A percentile compares a stretch with the other conserved stretches of the same genome.
Conservation (phyloP, 2,329 filamentous ascomycete species). For the Alternaria sp. region DNA sequence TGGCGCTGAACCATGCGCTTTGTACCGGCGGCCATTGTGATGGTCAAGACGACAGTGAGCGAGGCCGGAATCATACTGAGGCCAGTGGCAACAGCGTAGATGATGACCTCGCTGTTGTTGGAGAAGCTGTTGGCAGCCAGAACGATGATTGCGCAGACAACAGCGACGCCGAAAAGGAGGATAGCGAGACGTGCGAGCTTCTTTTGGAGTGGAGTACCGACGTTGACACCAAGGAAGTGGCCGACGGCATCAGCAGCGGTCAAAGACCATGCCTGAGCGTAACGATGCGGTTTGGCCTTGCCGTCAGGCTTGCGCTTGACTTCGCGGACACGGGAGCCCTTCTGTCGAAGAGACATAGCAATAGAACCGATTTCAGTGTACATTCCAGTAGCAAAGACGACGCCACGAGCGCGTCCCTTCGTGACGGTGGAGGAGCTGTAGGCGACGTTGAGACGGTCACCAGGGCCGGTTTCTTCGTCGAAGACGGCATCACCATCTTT, state of each 20-base stretch:
- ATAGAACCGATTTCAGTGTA: slow-evolving; percentile 77
- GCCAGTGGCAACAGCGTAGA: slow-evolving; percentile 49
- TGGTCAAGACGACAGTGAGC: slow-evolving; percentile 48
- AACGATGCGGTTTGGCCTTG: slow-evolving; percentile 42
- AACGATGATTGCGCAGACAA: slow-evolving; percentile 43
- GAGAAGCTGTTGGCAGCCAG: slow-evolving; percentile 47
- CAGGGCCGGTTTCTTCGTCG: slow-evolving; percentile 63
- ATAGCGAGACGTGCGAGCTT: slow-evolving; percentile 47
- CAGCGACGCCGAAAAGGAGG: slow-evolving; percentile 28
- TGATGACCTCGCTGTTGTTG: slow-evolving; percentile 49
- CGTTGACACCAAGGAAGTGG: slow-evolving; percentile 51
- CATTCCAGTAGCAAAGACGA: slow-evolving; percentile 74
- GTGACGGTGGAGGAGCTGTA: slow-evolving; percentile 61
- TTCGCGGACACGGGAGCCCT: slow-evolving; percentile 45
- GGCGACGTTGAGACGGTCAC: slow-evolving; percentile 73
- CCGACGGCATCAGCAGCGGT: slow-evolving; percentile 55
- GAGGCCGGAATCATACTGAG: slow-evolving; percentile 50
- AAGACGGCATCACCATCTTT: slow-evolving; percentile 68
- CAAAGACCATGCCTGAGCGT: slow-evolving; percentile 59
- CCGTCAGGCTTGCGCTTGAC: slow-evolving; percentile 53
- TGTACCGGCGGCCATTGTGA: slow-evolving; percentile 50
- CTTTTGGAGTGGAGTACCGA: slow-evolving; percentile 50
- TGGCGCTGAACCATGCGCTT: slow-evolving; percentile 47
- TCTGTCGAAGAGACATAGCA: slow-evolving; percentile 67
- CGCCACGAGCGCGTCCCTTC: slow-evolving; percentile 68